A percentile compares a stretch with the other conserved stretches of the same genome.
Evolutionary conservation across 805 yeast genomes (phyloP).

Genomic region (Candida insectorum): DNA sequence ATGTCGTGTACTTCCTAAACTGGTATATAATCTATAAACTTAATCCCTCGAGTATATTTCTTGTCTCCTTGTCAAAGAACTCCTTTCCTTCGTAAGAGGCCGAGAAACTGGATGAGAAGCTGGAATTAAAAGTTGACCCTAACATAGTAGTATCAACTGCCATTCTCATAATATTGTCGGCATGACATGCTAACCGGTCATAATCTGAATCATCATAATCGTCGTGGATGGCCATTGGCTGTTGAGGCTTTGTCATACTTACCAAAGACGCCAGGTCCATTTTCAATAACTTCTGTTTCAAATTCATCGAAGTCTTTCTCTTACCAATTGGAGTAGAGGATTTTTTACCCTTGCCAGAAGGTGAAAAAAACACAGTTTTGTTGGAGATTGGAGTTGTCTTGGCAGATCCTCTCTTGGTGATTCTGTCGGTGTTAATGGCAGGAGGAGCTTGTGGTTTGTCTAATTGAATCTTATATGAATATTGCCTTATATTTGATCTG

Average conservation of each 20-base stretch:
- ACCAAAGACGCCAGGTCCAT: conserved; percentile 15
- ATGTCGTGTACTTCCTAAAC: too few species aligned
- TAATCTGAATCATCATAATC: conserved; percentile 21
- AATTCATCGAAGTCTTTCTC: conserved; percentile 10
- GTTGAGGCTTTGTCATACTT: conserved; percentile 3
- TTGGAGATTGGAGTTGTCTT: conserved; percentile 14
- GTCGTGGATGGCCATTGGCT: conserved; percentile 5
- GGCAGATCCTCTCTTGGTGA: conserved; percentile 1
- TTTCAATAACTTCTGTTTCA: conserved; percentile 12
- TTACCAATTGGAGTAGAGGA: conserved; percentile 24
- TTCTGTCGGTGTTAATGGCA: conserved; percentile 1
- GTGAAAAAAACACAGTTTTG: conserved; percentile 26
- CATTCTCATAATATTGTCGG: conserved; percentile 44
- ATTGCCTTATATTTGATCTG: neutral
- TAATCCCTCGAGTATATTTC: conserved; percentile 14
- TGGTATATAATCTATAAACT: conserved; percentile 7
- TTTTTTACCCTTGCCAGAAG: conserved; percentile 20
- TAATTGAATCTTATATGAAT: too few species aligned
- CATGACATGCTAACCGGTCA: conserved; percentile 45
- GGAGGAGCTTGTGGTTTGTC: too few species aligned
- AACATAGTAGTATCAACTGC: conserved; percentile 47
- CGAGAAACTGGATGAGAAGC: conserved; percentile 34
- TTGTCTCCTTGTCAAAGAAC: conserved; percentile 15
- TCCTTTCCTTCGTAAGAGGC: conserved; percentile 20
- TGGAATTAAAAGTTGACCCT: conserved; percentile 37